Base-by-base conservation (phyloP, 2,329 filamentous ascomycete genomes). In the Pyrenochaeta sp. region DNA sequence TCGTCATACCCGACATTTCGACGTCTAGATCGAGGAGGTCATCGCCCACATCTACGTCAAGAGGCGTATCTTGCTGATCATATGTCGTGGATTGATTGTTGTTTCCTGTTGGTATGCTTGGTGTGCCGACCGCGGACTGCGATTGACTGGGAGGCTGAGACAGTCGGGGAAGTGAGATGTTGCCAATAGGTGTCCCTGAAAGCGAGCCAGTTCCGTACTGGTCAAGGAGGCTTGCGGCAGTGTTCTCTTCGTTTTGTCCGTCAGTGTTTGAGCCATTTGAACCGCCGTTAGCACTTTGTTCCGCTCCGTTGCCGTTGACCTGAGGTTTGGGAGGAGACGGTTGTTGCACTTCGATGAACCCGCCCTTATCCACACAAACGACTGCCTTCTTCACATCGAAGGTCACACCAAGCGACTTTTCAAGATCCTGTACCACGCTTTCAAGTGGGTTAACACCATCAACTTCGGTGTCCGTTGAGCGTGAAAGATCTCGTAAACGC, bases 351-450 rank as follows among this genome's bases (percentile, higher is more conserved):
- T 90, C 74, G 22, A 76, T 73, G 36, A 83, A 82, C 2, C 90
- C 90, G 35, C 90, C 91, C 60, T 89, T 88, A 61, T 94, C 85
- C 29, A 95, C 80, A 31, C 89, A 86, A 24, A 82, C 79, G 6
- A 93, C 79, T 17, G 82, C 79, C 35, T 84, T 81, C 39, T 88
- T 82, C 18, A 81, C 76, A 24, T 81, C 79, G 29, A 89, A 83
- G 51, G 82, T 84, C 41, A 84, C 84, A 13, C 85, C 85, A n/a
- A 89, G 79, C 2, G 83, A 75, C 36, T 79, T 75, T 72, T 96
- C 90, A 1, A 96, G 83, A 41, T 89, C 83, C 28, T 83, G 79
- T 17, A 92, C 80, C 26, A 96, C 85, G 39, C 89, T 85, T 18
- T 91, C 87, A 9, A 92, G 76, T 7, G 82, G 83, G 6, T 72